A percentile compares a stretch with the other conserved stretches of the same genome.
Evolutionary conservation across 2,329 filamentous ascomycete species (phyloP).

Genomic region (Cladosporium sp.): DNA sequence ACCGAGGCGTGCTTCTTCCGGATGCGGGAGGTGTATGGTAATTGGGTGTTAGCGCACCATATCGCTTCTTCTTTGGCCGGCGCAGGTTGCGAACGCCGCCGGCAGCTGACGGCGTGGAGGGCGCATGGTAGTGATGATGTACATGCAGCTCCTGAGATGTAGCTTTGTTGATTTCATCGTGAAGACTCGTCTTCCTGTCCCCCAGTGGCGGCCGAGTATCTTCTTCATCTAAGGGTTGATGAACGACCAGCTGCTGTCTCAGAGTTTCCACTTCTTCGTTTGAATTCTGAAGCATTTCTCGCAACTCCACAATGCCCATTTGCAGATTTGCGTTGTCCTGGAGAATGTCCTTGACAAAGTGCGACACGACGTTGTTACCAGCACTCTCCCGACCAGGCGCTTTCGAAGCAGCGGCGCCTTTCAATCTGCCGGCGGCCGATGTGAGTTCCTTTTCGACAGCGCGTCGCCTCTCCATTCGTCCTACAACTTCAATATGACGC

Average conservation of each 20-base stretch:
- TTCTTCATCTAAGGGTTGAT: constrained; percentile 62
- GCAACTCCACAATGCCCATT: constrained; percentile 82
- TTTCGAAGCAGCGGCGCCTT: constrained; percentile 71
- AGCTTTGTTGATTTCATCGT: constrained; percentile 62
- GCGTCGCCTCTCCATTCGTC: constrained; percentile 78
- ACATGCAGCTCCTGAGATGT: constrained; percentile 78
- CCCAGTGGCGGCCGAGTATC: constrained; percentile 14
- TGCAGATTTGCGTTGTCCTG: constrained; percentile 95
- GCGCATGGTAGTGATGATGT: constrained; percentile 87
- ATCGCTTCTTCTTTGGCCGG: constrained; percentile 67
- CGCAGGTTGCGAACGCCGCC: constrained; percentile 28
- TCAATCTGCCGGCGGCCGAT: constrained; percentile 73
- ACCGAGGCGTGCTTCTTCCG: constrained; percentile 33
- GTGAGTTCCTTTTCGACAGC: constrained; percentile 78
- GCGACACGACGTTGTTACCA: constrained; percentile 73
- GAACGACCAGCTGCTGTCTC: constrained; percentile 73
- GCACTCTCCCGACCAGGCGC: constrained; percentile 52
- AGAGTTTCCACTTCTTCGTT: constrained; percentile 91
- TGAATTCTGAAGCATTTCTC: constrained; percentile 84
- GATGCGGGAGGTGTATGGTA: constrained; percentile 40
- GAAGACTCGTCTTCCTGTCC: constrained; percentile 52
- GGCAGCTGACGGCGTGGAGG: constrained; percentile 32
- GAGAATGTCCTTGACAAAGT: constrained; percentile 92
- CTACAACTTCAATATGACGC: constrained; percentile 74
- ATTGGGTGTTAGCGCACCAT: constrained; percentile 54